Percentiles rank a stretch among this genome's conserved stretches.
Evolutionary conservation across 495 filamentous ascomycete genomes (phyloP).

Genomic region (Aspergillus incahuasiensis): DNA sequence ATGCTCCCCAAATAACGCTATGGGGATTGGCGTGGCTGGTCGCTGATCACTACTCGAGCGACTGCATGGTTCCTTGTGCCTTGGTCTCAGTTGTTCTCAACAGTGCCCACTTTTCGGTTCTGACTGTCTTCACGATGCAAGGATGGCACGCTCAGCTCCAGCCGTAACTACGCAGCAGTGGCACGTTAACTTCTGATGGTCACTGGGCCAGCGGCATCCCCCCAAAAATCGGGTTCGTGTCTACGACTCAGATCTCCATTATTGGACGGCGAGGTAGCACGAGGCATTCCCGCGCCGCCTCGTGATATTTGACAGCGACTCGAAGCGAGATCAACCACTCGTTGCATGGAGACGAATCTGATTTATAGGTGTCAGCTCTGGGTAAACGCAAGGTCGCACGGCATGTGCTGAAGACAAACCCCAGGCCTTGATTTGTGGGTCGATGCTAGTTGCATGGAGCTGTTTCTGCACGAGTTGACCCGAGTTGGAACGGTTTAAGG

Average conservation of each 20-base stretch:
- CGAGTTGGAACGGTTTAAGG: no score
- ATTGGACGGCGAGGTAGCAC: conserved; percentile 1
- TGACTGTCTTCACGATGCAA: not conserved
- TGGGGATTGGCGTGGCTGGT: no score
- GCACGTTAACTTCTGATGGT: not conserved
- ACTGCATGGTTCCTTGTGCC: not conserved
- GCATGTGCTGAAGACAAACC: not conserved
- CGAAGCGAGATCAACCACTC: not conserved
- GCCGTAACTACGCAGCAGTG: not conserved
- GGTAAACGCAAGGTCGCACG: conserved; percentile 3
- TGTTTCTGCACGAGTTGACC: not conserved
- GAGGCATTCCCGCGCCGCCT: not conserved
- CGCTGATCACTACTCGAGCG: not conserved
- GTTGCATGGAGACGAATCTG: conserved; percentile 2
- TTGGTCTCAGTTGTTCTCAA: not conserved
- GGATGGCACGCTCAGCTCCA: not conserved
- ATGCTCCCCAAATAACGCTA: no score
- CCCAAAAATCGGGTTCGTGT: not conserved
- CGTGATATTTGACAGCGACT: not conserved
- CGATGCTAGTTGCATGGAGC: not conserved
- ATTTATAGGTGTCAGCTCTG: not conserved
- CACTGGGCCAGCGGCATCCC: not conserved
- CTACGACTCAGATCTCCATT: not conserved
- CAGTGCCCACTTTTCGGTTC: not conserved
- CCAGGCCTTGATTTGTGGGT: not conserved